phyloP scores from a whole-genome alignment of 169 alveolate species.

The Babesia divergens region DNA sequence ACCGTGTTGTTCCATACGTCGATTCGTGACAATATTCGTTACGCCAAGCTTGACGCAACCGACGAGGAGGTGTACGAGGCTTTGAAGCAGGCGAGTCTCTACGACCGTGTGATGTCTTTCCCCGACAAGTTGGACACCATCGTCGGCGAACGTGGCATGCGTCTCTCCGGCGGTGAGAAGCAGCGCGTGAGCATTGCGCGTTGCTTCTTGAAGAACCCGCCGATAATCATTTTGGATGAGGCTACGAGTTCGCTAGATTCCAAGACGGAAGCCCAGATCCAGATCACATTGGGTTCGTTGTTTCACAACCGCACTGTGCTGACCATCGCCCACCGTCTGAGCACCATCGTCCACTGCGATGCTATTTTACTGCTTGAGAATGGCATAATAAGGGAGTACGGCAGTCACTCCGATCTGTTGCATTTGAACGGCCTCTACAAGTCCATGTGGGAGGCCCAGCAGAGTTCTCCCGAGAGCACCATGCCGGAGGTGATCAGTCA shows the following conservation, averaged over 20 bases:
- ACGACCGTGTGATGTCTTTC: constrained; percentile 78
- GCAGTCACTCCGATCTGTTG: constrained; percentile 83
- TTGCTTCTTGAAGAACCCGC: constrained; percentile 90
- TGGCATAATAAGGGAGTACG: constrained; percentile 85
- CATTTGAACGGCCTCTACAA: constrained; percentile 66
- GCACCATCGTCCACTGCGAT: constrained; percentile 81
- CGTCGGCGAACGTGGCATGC: constrained; percentile 96
- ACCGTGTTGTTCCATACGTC: constrained; percentile 86
- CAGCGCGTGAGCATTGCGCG: constrained; percentile 96
- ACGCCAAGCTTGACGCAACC: constrained; percentile 85
- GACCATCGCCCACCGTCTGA: constrained; percentile 89
- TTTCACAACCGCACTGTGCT: constrained; percentile 81
- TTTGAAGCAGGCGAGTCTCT: constrained; percentile 83
- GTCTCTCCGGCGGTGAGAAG: constrained; percentile 97
- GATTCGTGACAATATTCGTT: constrained; percentile 84
- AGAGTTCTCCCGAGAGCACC: background rate
- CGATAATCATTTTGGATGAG: constrained; percentile 94
- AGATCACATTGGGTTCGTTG: constrained; percentile 68
- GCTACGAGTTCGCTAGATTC: constrained; percentile 96
- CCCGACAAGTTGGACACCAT: constrained; percentile 86
- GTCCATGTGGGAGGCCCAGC: constrained; percentile 79
- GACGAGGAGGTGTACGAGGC: constrained; percentile 79
- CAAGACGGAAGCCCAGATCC: constrained; percentile 81
- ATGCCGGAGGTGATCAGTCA: background rate
- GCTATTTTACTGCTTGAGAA: constrained; percentile 75